Evolutionary conservation across 2,329 filamentous ascomycete species (phyloP), one percentile per base, ranked within the genome.

Genomic region (Calonectria pseudoturangicola): DNA sequence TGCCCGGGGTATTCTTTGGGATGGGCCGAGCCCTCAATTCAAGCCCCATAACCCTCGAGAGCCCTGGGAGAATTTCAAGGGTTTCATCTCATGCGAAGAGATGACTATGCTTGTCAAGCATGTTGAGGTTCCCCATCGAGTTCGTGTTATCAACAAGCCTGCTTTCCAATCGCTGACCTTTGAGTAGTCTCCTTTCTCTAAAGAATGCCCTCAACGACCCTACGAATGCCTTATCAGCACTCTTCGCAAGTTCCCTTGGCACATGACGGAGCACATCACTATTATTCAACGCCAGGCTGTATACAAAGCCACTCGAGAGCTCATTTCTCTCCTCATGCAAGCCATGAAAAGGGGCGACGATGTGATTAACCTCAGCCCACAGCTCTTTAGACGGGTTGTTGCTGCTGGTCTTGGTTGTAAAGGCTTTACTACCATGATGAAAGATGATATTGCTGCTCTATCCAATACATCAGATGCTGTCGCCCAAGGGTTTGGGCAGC

Each of bases 221-320:
- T 93, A 89, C 69, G 92, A 93, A 83, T 91, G 88, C 79, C 85
- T 93, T 77, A 92, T 93, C 76, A 92, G 90, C 80, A 92, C 89
- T 0, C 79, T 92, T 45, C 88, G 87, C 72, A 91, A 93, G 84
- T 87, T 92, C 51, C 92, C 92, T 0, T 93, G 92, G 92, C 87
- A 89, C 72, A 86, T 87, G 80, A 86, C 90, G 1, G 82, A 89
- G 3, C 76, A 85, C 66, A 90, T 93, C 83, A 93, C 89, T 9
- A 84, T 93, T 58, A 83, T 85, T 68, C 88, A 93, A 81, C 89
- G 91, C 1, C 82, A 88, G 51, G 82, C 85, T 9, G 83, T 93
- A 30, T 91, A 88, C 77, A 83, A 87, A 13, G 84, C 89, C 0
- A 88, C 89, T 2, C 79, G 85, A 45, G 84, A 87, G 70, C 84